Evolutionary conservation across 2,329 filamentous ascomycete genomes (phyloP).

Genomic region (Xylaria sp.): DNA sequence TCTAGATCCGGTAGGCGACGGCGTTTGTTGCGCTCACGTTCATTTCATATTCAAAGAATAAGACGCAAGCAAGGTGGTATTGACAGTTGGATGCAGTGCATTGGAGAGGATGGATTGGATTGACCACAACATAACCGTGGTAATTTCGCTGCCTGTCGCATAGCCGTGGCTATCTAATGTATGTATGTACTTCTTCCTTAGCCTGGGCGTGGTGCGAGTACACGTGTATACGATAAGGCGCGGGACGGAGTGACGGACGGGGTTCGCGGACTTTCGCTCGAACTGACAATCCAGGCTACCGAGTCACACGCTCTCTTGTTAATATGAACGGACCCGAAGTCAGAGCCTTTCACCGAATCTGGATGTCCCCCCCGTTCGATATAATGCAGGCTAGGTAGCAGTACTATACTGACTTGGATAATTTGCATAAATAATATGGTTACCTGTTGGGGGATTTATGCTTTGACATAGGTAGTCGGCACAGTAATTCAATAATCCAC

Average conservation of each 20-base stretch:
- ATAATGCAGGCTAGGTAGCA: neutral
- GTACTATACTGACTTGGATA: constrained; percentile 5
- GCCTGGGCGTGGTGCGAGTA: neutral
- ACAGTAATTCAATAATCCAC: neutral
- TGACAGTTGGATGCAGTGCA: constrained; percentile 9
- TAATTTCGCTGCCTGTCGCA: constrained; percentile 30
- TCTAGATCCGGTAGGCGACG: constrained; percentile 27
- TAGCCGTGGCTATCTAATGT: too few relatives aligned
- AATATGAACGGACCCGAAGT: constrained; percentile 19
- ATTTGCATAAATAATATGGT: constrained; percentile 3
- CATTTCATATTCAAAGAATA: constrained; percentile 7
- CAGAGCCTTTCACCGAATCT: constrained; percentile 5
- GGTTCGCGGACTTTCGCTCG: constrained; percentile 28
- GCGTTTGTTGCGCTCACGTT: constrained; percentile 13
- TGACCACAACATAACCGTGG: neutral
- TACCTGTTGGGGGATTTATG: constrained; percentile 5
- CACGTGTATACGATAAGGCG: constrained; percentile 2
- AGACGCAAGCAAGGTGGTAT: constrained; percentile 23
- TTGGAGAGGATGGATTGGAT: constrained; percentile 13
- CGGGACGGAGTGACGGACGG: constrained; percentile 23
- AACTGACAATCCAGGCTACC: constrained; percentile 16
- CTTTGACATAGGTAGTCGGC: neutral
- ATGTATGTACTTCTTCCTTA: too few relatives aligned
- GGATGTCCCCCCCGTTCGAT: neutral
- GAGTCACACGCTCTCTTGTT: constrained; percentile 26